These are phyloP conservation scores for Chenopodium suecicum DNA, from an alignment of 148 eudicot genomes.

Conservation along the genomic window DNA sequence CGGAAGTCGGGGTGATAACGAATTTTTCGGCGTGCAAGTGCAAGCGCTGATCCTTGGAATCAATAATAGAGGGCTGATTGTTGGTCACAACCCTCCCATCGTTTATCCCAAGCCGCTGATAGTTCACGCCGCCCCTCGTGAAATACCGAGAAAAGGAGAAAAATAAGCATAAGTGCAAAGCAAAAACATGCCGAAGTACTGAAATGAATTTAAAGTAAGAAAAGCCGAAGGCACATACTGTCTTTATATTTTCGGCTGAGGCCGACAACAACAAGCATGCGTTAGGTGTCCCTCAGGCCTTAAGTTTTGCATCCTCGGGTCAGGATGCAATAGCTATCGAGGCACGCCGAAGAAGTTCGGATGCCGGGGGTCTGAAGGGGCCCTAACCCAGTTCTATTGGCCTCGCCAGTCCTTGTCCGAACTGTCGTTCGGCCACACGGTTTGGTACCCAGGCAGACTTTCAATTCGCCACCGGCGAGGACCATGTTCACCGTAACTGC, in stretches of 20 bases:
- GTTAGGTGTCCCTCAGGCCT: neutral
- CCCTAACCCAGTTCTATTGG: neutral
- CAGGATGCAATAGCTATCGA: neutral
- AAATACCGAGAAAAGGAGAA: neutral
- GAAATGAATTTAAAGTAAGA: too few relatives aligned
- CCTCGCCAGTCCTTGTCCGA: neutral
- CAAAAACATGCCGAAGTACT: too few relatives aligned
- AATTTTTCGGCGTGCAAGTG: neutral
- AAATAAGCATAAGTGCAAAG: neutral
- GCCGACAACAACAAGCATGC: too few relatives aligned
- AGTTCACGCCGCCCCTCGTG: neutral
- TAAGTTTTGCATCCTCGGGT: neutral
- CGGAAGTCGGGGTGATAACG: too few relatives aligned
- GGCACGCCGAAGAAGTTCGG: neutral
- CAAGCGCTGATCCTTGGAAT: neutral
- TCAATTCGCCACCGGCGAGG: neutral
- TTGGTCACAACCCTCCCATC: neutral
- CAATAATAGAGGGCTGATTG: neutral
- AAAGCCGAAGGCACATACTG: too few relatives aligned
- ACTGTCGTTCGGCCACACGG: too few relatives aligned
- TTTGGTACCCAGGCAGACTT: too few relatives aligned
- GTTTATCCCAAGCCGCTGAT: neutral
- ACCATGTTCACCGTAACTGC: neutral
- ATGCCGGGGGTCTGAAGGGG: neutral
- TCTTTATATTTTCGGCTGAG: too few relatives aligned